Base-by-base conservation (phyloP, 805 yeast species). In the Saturnispora serradocipensis region DNA sequence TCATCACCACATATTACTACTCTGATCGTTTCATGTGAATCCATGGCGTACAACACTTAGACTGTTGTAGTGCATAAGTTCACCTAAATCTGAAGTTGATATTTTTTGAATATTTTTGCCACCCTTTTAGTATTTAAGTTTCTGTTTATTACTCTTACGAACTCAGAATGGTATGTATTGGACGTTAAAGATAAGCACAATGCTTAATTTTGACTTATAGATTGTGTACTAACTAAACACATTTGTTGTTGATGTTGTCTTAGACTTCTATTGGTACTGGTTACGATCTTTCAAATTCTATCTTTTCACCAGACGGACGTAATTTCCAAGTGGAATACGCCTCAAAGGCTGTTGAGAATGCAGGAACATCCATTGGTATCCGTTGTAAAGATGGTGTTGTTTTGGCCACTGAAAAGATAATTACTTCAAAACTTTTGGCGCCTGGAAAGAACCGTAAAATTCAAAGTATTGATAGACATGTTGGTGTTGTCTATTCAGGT, bases 241-340 rank as follows among this genome's bases (percentile, higher is more conserved):
- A 18, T 18, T 38, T 38, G 42, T 11, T 40, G 16, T 9, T 9
- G 22, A 13, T 40, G 24, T 40, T 13, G 5, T 40, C 22, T 5
- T 48, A 59, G 71, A 86, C 98, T 39, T 93, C 99, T 45, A 90
- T 93, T 61, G 99, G 99, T 61, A 93, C 99, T 28, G 99, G 99
- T 18, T 93, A 93, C 81, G 99, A 93, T 76, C 82, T 93, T 65
- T 88, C 97, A 34, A 93, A 93, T 74, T 84, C 95, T 72, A 97
- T 91, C 56, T 93, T 93, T 72, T 82, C 88, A 51, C 91, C 91
- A 52, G 96, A 88, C 67, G 96, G 96, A 40, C 79, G 96, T 72
- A 88, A 87, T 68, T 93, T 93, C 73, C 99, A 93, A 70, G 99
- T 93, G 18, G 99, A 93, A 69, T 93, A 93, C 63, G 99, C 99